Base-by-base conservation (phyloP, 495 filamentous ascomycete species). In the Aspergillus funiculosus region DNA sequence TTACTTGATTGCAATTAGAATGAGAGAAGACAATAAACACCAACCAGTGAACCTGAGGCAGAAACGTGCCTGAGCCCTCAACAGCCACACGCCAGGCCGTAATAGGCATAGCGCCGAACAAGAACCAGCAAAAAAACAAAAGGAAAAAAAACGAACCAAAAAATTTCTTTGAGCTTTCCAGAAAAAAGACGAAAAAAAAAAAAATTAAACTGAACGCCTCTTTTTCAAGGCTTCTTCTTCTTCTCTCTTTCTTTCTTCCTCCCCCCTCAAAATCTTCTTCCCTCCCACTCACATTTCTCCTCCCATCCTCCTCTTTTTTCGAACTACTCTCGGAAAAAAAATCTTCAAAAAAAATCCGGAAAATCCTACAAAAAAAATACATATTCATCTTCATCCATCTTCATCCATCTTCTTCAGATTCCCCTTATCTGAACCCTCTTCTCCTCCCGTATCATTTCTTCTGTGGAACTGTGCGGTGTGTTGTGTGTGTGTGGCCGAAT, bases 311-410 rank as follows among this genome's bases (percentile, higher is more conserved):
- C 61, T 53, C 61, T 67, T 61, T 58, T 59, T 67, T 67, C 63
- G 57, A 57, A 69, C 48, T 45, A 50, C 56, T 53, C 48, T 69
- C 64, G 61, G 71, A 76, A 75, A 69, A 60, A 53, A 58, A 52
- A 50, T 40, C 15, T 52, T 48, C 53, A 62, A 53, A 57, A 60
- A n/a, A 61, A 61, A 57, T 46, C 53, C 45, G 49, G 50, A 59
- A 66, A 70, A 72, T 46, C 53, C 41, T 29, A 52, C 53, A 72
- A 73, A 70, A 73, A 68, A 61, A 39, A 47, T 48, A 54, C 56
- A 68, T 65, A 63, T 46, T 27, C 32, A 13, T 37, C 32, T 37
- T 31, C 31, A 41, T 13, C 15, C 24, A n/a, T n/a, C n/a, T n/a
- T n/a, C n/a, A n/a, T n/a, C n/a, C n/a, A n/a, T 26, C 25, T 26